Base-by-base conservation (phyloP, 1,284 basidiomycete species). In the Irpex sp. region DNA sequence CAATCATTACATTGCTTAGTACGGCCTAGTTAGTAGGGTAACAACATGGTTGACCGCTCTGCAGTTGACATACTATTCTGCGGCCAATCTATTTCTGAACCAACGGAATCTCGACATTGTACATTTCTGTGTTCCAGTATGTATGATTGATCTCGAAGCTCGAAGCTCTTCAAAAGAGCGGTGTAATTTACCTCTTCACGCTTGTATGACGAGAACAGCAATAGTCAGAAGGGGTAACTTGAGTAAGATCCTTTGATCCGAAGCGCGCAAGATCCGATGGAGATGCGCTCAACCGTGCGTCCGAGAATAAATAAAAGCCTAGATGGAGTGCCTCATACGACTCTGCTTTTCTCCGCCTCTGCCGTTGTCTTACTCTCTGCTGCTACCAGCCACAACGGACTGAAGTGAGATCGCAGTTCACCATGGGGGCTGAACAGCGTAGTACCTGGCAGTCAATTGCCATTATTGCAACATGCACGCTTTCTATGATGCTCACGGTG, bases 401-500 rank as follows among this genome's bases (percentile, higher is more conserved):
- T 21, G 13, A 50, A 55, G 21, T 2, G n/a, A 33, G 21, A 55
- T 31, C 31, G 53, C 31, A 35, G 13, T 26, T 15, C 9, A 5
- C 53, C 15, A 55, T 58, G 56, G 39, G 33, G 56, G 15, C 3
- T 9, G 6, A 36, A 9, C 36, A 59, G 21, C 59, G 62, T 13
- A 66, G 64, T 54, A 61, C 31, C 17, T 57, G 56, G 46, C 61
- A 63, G 61, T 50, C 68, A 46, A 61, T 72, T 49, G 60, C 67
- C n/a, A 65, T 76, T 49, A 68, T 74, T 2, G 64, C 68, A 31
- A 74, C 73, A 39, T 72, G 71, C 33, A 74, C 75, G 11, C 63
- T 71, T 19, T 70, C 74, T 33, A 75, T 75, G 74, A 65, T 74
- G n/a, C 59, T 75, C n/a, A 76, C 72, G 61, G 75, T 77, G 47